Evolutionary conservation across 495 filamentous ascomycete species (phyloP), one percentile per base, ranked within the genome.

Genomic region (Aspergillus wentii): DNA sequence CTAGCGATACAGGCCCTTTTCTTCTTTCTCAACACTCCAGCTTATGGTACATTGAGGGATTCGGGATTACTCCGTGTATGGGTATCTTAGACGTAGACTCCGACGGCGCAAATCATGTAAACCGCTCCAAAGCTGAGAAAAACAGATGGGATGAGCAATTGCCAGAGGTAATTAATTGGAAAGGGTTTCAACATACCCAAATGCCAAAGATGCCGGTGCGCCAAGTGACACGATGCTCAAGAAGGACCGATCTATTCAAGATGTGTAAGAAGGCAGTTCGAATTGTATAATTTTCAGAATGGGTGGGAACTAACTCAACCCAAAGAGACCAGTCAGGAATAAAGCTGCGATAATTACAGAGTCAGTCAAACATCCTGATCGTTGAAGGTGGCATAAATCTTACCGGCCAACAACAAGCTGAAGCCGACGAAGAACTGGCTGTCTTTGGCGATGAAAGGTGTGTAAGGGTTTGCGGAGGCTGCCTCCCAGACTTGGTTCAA

Each of bases 31-130:
- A 51, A 57, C 49, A 54, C 51, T 51, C 52, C 45, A 38, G 49
- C 43, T 51, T 60, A 60, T 62, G 40, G 60, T 66, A 68, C 63
- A 69, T 63, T 40, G 45, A 54, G 41, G 49, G 39, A 35, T 47
- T 52, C 34, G 40, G 41, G 52, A 35, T n/a, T n/a, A n/a, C n/a
- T n/a, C n/a, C n/a, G n/a, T n/a, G n/a, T 28, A 43, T 69, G 66
- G 64, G 41, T 63, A 66, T 67, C 57, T 71, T 80, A 98, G 64
- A 98, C 92, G 81, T 98, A 98, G 56, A 98, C 94, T 54, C 92
- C 92, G 58, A 89, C 92, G 16, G 88, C 92, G 64, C 92, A 98
- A 58, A 98, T 96, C 82, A 95, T 91, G 72, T 87, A 94, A 15
- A 97, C 88, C 30, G 91, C 85, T 45, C 94, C 92, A 60, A 96